A percentile compares a stretch with the other conserved stretches of the same genome.
phyloP scores from a whole-genome alignment of 306 rosid genomes.

The Gastrolobium bilobum region DNA sequence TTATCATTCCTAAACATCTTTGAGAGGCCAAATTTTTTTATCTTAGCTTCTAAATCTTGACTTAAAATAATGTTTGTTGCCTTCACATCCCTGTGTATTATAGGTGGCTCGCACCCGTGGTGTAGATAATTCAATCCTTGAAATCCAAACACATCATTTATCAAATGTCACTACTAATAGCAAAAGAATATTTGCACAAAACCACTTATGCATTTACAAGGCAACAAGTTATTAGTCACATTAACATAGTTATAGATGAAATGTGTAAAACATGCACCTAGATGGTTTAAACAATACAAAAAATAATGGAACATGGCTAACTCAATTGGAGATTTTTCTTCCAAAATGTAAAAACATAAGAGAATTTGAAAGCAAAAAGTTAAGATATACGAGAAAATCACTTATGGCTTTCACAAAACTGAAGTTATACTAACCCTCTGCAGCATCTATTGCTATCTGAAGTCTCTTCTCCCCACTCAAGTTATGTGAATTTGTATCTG shows the following conservation, averaged over 20 bases:
- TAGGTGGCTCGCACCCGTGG: slow-evolving; percentile 81
- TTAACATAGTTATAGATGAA: background rate
- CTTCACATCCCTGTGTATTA: slow-evolving; percentile 80
- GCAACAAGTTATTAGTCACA: background rate
- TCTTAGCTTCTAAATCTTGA: slow-evolving; percentile 72
- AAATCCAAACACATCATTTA: slow-evolving; percentile 38
- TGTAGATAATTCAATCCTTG: slow-evolving; percentile 77
- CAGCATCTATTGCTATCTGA: slow-evolving; percentile 74
- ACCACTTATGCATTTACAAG: background rate
- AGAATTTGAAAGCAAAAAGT: slow-evolving; percentile 24
- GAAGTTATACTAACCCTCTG: slow-evolving; percentile 61
- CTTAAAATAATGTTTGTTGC: slow-evolving; percentile 75
- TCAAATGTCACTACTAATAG: slow-evolving; percentile 30
- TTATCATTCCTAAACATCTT: slow-evolving; percentile 58
- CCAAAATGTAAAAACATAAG: background rate
- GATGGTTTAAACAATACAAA: background rate
- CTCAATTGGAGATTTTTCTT: background rate
- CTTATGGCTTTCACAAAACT: background rate
- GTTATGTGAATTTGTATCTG: slow-evolving; percentile 56
- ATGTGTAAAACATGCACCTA: slow-evolving; percentile 5
- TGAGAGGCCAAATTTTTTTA: slow-evolving; percentile 81
- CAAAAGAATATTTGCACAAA: slow-evolving; percentile 5
- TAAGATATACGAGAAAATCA: background rate
- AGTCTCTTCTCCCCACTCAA: slow-evolving; percentile 72
- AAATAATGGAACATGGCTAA: background rate